Percentiles rank a stretch among this genome's conserved stretches.
Evolutionary conservation across 2,329 filamentous ascomycete species (phyloP).

Genomic region (Leptosphaerulina australis): DNA sequence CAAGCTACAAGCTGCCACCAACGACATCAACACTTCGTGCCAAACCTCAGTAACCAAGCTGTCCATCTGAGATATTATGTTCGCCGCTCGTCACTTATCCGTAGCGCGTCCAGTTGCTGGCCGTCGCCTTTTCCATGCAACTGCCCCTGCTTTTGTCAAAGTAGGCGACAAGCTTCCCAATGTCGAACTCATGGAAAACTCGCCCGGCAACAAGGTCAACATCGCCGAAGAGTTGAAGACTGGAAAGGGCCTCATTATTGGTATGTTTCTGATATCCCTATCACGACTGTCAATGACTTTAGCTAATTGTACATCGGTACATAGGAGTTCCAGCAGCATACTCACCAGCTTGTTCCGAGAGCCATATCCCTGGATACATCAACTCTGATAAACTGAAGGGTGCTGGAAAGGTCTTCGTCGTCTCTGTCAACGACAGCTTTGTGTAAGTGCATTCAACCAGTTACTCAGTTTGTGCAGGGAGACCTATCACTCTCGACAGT

Average conservation of each 20-base stretch:
- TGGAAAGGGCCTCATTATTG: constrained; percentile 78
- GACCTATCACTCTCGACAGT: constrained; percentile 7
- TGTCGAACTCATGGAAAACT: constrained; percentile 78
- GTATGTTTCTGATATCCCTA: constrained; percentile 26
- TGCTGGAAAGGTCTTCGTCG: constrained; percentile 84
- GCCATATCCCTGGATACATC: constrained; percentile 86
- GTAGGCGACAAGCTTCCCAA: constrained; percentile 80
- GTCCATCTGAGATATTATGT: constrained; percentile 24
- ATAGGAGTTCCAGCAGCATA: constrained; percentile 53
- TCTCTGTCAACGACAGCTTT: constrained; percentile 93
- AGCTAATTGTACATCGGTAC: constrained; percentile 15
- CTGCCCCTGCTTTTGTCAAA: constrained; percentile 68
- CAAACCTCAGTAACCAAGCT: constrained; percentile 7
- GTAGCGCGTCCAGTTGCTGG: constrained; percentile 27
- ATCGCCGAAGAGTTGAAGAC: constrained; percentile 72
- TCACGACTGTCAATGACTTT: background rate
- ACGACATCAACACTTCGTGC: constrained; percentile 15
- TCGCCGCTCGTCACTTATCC: constrained; percentile 33
- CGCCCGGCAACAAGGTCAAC: constrained; percentile 91
- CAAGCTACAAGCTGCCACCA: constrained; percentile 12
- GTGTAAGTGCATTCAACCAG: constrained; percentile 66
- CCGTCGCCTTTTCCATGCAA: constrained; percentile 65
- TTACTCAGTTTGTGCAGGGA: constrained; percentile 4
- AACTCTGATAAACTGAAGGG: constrained; percentile 76
- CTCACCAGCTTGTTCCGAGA: constrained; percentile 66